These are phyloP conservation scores for Pseudogymnoascus destructans DNA, from an alignment of 2,329 filamentous ascomycete genomes.

Conservation along the genomic window DNA sequence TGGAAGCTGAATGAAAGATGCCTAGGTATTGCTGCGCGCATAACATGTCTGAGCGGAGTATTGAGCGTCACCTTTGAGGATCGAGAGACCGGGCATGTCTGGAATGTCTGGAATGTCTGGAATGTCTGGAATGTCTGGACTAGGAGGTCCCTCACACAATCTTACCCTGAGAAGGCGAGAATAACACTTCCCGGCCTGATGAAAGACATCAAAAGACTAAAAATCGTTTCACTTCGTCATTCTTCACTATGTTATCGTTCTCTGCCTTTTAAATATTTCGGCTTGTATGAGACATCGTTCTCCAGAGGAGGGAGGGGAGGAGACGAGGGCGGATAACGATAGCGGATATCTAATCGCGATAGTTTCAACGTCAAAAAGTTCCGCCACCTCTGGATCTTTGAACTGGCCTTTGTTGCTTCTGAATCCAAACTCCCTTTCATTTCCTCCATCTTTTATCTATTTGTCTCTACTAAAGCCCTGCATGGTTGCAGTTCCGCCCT, in stretches of 20 bases:
- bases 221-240: not conserved
- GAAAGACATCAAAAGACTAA: not conserved
- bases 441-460: not conserved
- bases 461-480: not conserved
- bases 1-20: not conserved
- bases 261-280: not conserved
- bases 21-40: not conserved
- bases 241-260: not conserved
- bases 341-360: not conserved
- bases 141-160: too few species aligned
- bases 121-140: too few species aligned
- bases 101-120: not conserved
- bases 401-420: not conserved
- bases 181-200: not conserved
- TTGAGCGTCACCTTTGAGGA: not conserved
- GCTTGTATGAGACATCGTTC: not conserved
- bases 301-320: not conserved
- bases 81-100: not conserved
- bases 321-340: not conserved
- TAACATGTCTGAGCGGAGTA: not conserved
- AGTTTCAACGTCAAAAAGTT: not conserved
- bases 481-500: constrained; percentile 1
- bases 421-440: not conserved
- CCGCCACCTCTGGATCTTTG: not conserved
- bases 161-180: not conserved